These are phyloP conservation scores for Fusarium pseudoanthophilum DNA, from an alignment of 2,329 filamentous ascomycete genomes.

Conservation along the genomic window DNA sequence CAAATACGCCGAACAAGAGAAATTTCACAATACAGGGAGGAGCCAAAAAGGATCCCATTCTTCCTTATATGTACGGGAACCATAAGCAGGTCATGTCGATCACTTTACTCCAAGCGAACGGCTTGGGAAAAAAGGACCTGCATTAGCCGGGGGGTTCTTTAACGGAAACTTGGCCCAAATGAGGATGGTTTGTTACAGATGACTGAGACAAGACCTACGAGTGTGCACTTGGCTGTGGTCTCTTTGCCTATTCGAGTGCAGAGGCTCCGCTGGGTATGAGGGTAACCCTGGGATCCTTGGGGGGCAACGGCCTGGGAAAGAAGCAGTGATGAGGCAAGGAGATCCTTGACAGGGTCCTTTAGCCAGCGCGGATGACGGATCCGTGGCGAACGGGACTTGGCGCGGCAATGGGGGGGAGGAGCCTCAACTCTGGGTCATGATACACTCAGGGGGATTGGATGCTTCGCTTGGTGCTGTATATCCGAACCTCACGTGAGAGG, in stretches of 20 bases:
- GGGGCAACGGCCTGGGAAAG: not conserved
- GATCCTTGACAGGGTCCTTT: not conserved
- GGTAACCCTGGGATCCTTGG: not conserved
- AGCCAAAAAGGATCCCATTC: not conserved
- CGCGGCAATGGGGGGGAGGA: not conserved
- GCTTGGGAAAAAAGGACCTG: slow-evolving; percentile 12
- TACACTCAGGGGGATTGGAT: not conserved
- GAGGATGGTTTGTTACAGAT: not conserved
- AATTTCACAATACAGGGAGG: not conserved
- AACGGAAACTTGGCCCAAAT: not conserved
- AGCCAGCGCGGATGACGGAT: not conserved
- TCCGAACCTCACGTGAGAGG: slow-evolving; percentile 2
- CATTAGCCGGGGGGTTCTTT: slow-evolving; percentile 5
- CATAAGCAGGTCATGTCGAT: slow-evolving; percentile 21
- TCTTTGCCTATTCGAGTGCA: slow-evolving; percentile 3
- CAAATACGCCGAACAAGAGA: slow-evolving; percentile 1
- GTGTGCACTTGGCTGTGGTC: not conserved
- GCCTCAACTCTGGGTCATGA: not conserved
- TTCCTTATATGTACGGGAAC: slow-evolving; percentile 28
- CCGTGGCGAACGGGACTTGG: slow-evolving; percentile 12
- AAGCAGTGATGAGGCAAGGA: not conserved
- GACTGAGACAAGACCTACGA: slow-evolving; percentile 5
- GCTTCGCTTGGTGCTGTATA: not conserved
- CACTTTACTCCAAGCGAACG: slow-evolving; percentile 1
- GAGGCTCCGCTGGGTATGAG: not conserved